phyloP scores from a whole-genome alignment of 768 basidiomycete species.

The Boletus sensibilis region DNA sequence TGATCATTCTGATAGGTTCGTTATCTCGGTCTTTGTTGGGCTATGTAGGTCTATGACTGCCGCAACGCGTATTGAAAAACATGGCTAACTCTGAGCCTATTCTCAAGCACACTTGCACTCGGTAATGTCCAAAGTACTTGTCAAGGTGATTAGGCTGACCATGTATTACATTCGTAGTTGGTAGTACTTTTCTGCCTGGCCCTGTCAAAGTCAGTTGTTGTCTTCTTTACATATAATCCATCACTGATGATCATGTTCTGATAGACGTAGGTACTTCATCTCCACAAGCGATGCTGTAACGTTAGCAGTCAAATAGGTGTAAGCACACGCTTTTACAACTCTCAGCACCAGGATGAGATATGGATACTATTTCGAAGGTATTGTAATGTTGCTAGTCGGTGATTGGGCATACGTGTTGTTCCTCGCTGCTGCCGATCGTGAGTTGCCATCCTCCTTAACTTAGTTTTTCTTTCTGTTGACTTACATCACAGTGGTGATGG shows the following conservation, averaged over 20 bases:
- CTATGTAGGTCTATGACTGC: background rate
- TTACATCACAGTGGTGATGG: constrained; percentile 12
- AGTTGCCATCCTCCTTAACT: background rate
- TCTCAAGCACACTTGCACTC: background rate
- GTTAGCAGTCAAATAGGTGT: constrained; percentile 7
- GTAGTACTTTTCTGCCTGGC: constrained; percentile 6
- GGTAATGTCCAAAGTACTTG: background rate
- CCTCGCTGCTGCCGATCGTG: constrained; percentile 15
- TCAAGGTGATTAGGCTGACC: background rate
- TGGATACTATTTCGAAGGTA: background rate
- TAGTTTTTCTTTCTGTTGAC: background rate
- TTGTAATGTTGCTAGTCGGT: background rate
- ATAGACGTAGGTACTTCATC: constrained; percentile 5
- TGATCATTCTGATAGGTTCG: constrained; percentile 7
- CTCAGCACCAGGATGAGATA: background rate
- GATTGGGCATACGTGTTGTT: constrained; percentile 16
- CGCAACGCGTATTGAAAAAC: no score
- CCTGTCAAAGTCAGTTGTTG: constrained; percentile 3
- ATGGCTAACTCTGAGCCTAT: background rate
- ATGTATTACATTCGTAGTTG: background rate
- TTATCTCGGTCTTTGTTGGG: constrained; percentile 12
- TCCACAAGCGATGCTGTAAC: background rate
- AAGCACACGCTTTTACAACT: background rate
- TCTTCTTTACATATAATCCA: background rate
- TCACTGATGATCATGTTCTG: background rate